phyloP scores from a whole-genome alignment of 768 basidiomycete genomes.

The Psilocybe subaeruginosa region DNA sequence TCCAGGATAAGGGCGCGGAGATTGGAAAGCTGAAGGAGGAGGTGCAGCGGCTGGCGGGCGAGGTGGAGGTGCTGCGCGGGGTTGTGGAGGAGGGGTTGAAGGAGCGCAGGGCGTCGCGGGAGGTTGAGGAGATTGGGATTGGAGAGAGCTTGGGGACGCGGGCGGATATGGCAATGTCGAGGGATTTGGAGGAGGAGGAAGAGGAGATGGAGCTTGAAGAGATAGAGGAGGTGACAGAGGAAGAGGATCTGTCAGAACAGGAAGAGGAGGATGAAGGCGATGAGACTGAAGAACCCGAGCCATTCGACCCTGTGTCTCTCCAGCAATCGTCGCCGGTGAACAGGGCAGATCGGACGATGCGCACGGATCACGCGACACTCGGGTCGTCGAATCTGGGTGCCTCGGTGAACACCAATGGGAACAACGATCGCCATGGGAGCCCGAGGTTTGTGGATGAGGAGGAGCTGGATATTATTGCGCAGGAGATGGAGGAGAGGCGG shows the following conservation, averaged over 20 bases:
- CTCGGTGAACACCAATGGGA: slow-evolving; percentile 17
- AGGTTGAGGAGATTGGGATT: slow-evolving; percentile 25
- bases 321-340: slow-evolving; percentile 6
- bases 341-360: slow-evolving; percentile 46
- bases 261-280: slow-evolving; percentile 26
- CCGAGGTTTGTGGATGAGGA: slow-evolving; percentile 52
- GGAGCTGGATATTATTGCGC: slow-evolving; percentile 64
- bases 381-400: slow-evolving; percentile 37
- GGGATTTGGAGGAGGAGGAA: slow-evolving; percentile 31
- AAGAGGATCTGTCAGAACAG: slow-evolving; percentile 23
- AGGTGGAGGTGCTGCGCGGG: slow-evolving; percentile 85
- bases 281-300: slow-evolving; percentile 35
- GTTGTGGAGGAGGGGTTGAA: slow-evolving; percentile 88
- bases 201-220: slow-evolving; percentile 5
- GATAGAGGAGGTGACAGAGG: slow-evolving; percentile 19
- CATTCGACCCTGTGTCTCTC: slow-evolving; percentile 36
- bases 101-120: slow-evolving; percentile 63
- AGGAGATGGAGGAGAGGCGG: slow-evolving; percentile 69
- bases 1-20: slow-evolving; percentile 66
- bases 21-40: slow-evolving; percentile 71
- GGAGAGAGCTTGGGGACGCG: slow-evolving; percentile 22
- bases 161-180: slow-evolving; percentile 38
- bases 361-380: slow-evolving; percentile 56
- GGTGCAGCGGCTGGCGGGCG: slow-evolving; percentile 80
- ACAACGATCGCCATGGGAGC: background rate